Conservation (phyloP, 2,329 filamentous ascomycete genomes). For the Neonectria magnoliae region DNA sequence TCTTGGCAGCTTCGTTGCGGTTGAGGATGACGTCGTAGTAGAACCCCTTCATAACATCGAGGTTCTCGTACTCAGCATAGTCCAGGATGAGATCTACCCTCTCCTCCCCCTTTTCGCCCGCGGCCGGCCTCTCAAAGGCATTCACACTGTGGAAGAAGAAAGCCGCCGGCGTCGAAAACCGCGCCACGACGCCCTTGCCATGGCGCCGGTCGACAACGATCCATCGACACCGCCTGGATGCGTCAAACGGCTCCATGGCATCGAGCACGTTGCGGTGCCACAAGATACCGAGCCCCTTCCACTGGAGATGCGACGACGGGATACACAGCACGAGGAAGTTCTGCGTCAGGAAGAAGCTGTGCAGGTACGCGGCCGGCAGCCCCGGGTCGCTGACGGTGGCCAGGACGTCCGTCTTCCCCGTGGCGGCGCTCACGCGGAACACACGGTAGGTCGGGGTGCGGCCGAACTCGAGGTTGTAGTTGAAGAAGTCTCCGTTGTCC, state of each 20-base stretch:
- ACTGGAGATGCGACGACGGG: constrained; percentile 70
- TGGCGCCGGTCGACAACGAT: constrained; percentile 75
- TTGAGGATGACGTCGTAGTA: constrained; percentile 76
- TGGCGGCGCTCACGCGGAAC: constrained; percentile 71
- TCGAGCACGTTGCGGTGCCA: constrained; percentile 76
- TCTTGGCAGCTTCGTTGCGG: constrained; percentile 56
- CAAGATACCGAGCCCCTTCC: constrained; percentile 67
- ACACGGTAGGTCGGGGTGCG: constrained; percentile 70
- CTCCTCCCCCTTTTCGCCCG: constrained; percentile 47
- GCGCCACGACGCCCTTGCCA: constrained; percentile 72
- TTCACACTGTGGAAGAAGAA: constrained; percentile 88
- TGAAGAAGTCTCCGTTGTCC: constrained; percentile 76
- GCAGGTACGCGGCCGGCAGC: constrained; percentile 75
- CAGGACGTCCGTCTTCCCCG: constrained; percentile 75
- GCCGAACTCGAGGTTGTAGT: constrained; percentile 80
- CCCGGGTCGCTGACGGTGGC: constrained; percentile 67
- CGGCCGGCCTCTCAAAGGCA: constrained; percentile 70
- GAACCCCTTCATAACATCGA: constrained; percentile 72
- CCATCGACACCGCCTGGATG: constrained; percentile 69
- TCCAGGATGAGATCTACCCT: constrained; percentile 70
- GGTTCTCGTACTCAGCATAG: constrained; percentile 69
- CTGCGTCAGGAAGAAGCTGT: constrained; percentile 80
- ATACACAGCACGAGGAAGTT: constrained; percentile 79
- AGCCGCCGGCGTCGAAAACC: constrained; percentile 72
- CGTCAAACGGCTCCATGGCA: constrained; percentile 71